These are phyloP conservation scores for Xylaria sp. DNA, from an alignment of 2,329 filamentous ascomycete genomes.

Conservation along the genomic window DNA sequence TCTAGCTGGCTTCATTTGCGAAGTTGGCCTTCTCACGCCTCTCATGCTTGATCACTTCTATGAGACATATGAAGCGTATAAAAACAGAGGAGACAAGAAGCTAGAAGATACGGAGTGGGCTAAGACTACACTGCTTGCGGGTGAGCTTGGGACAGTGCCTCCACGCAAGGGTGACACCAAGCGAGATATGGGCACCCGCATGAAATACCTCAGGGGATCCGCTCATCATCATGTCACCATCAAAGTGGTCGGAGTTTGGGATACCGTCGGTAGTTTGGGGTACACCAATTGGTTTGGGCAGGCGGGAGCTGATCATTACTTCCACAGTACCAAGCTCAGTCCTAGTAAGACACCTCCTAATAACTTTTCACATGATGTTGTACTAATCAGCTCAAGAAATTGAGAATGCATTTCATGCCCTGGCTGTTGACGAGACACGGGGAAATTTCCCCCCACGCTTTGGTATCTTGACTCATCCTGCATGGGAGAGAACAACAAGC, in stretches of 20 bases:
- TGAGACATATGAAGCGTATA: constrained; percentile 8
- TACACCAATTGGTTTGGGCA: constrained; percentile 1
- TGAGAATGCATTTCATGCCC: constrained; percentile 16
- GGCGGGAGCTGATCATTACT: constrained; percentile 1
- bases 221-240: constrained; percentile 6
- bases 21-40: constrained; percentile 10
- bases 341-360: not conserved
- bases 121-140: not conserved
- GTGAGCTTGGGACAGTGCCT: constrained; percentile 11
- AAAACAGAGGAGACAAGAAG: constrained; percentile 3
- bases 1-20: constrained; percentile 8
- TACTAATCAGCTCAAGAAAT: constrained; percentile 10
- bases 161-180: not conserved
- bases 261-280: constrained; percentile 19
- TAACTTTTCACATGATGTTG: not conserved
- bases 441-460: constrained; percentile 8
- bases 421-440: constrained; percentile 17
- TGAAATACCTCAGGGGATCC: not conserved
- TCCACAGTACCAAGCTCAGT: constrained; percentile 9
- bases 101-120: not conserved
- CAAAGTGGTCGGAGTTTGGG: constrained; percentile 14
- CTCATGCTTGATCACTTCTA: constrained; percentile 7
- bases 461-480: constrained; percentile 11
- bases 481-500: not conserved
- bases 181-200: constrained; percentile 1